phyloP scores from a whole-genome alignment of 1,284 basidiomycete species.

The Crucibulum cyathiforme region DNA sequence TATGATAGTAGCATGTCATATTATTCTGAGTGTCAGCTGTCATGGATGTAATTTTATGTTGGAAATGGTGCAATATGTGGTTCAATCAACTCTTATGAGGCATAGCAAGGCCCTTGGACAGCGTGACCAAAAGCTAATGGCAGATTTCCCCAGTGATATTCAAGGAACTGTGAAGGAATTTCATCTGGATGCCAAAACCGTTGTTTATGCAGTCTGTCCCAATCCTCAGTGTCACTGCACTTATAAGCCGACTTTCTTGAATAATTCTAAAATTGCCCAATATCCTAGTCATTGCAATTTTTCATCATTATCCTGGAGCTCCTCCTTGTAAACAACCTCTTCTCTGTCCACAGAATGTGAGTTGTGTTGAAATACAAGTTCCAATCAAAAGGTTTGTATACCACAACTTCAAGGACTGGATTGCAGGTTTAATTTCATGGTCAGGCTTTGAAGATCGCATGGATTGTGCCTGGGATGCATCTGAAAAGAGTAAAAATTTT shows the following conservation, averaged over 20 bases:
- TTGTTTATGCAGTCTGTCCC: slow-evolving; percentile 24
- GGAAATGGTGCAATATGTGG: slow-evolving; percentile 12
- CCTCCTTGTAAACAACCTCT: slow-evolving; percentile 8
- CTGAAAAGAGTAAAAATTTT: neutral
- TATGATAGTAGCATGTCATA: slow-evolving; percentile 16
- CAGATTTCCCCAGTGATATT: slow-evolving; percentile 17
- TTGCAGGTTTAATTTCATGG: slow-evolving; percentile 9
- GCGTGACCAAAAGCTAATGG: slow-evolving; percentile 6
- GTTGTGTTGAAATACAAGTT: neutral
- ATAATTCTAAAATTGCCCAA: slow-evolving; percentile 7
- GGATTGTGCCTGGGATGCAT: slow-evolving; percentile 10
- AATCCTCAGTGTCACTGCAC: slow-evolving; percentile 16
- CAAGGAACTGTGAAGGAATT: slow-evolving; percentile 7
- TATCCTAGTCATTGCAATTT: slow-evolving; percentile 13
- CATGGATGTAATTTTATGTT: slow-evolving; percentile 19
- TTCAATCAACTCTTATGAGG: slow-evolving; percentile 13
- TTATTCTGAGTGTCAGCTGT: slow-evolving; percentile 13
- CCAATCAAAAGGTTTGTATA: slow-evolving; percentile 14
- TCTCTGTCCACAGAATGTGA: neutral
- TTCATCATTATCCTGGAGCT: slow-evolving; percentile 1
- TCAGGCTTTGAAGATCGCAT: slow-evolving; percentile 9
- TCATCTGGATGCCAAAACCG: slow-evolving; percentile 12
- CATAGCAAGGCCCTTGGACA: neutral
- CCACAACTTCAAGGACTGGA: slow-evolving; percentile 14
- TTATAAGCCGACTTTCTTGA: slow-evolving; percentile 13